Conservation (phyloP, 2,329 filamentous ascomycete species). For the Trichoderma polysporum region DNA sequence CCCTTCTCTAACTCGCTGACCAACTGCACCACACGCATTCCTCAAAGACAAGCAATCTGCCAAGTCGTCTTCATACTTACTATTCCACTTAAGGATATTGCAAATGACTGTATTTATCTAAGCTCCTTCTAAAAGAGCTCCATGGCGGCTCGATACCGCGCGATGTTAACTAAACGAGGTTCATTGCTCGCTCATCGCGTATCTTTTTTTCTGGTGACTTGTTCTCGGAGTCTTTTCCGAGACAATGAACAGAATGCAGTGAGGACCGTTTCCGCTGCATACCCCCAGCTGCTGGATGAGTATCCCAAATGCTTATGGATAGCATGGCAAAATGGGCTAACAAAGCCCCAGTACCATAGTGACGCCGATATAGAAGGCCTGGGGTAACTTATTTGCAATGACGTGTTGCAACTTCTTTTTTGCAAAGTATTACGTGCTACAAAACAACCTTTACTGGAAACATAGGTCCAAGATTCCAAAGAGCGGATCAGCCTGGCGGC, state of each 20-base stretch:
- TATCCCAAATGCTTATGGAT: too few relatives aligned
- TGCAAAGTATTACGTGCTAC: background rate
- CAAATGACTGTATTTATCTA: background rate
- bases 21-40: background rate
- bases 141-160: background rate
- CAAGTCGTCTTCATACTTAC: background rate
- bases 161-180: background rate
- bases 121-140: background rate
- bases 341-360: too few relatives aligned
- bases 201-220: background rate
- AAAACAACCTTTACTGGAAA: background rate
- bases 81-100: background rate
- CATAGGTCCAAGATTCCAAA: background rate
- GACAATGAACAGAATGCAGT: background rate
- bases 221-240: background rate
- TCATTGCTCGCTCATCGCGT: background rate
- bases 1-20: background rate
- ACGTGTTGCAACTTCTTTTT: background rate
- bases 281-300: too few relatives aligned
- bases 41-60: background rate
- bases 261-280: too few relatives aligned
- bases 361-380: too few relatives aligned
- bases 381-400: too few relatives aligned
- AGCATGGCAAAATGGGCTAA: too few relatives aligned
- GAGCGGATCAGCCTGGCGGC: background rate